These are phyloP conservation scores for Didymella segeticola DNA, from an alignment of 2,329 filamentous ascomycete species.

Conservation along the genomic window DNA sequence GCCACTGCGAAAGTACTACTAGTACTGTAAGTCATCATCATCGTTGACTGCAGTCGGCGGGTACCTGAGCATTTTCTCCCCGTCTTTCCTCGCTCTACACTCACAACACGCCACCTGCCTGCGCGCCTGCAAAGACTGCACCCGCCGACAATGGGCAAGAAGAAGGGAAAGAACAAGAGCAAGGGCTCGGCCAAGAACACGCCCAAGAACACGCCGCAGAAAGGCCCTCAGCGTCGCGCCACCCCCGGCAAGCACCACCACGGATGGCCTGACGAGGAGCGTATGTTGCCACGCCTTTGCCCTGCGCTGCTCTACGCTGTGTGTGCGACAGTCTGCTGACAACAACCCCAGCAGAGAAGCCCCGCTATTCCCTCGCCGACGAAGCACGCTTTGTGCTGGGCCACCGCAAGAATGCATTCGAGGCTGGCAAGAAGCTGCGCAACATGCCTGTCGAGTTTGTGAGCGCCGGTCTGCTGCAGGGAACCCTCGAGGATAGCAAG, in stretches of 20 bases:
- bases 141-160: slow-evolving; percentile 30
- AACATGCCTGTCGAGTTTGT: slow-evolving; percentile 66
- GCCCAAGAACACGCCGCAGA: slow-evolving; percentile 12
- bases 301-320: slow-evolving; percentile 12
- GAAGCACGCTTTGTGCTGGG: slow-evolving; percentile 65
- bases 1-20: slow-evolving; percentile 17
- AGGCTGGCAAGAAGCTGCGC: slow-evolving; percentile 59
- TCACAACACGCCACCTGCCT: neutral
- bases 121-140: neutral
- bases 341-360: slow-evolving; percentile 19
- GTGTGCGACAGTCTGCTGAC: slow-evolving; percentile 30
- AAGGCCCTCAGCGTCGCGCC: slow-evolving; percentile 20
- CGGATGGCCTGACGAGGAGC: slow-evolving; percentile 18
- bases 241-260: slow-evolving; percentile 19
- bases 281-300: slow-evolving; percentile 25
- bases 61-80: slow-evolving; percentile 4
- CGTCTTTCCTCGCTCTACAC: neutral
- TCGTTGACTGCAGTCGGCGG: slow-evolving; percentile 3
- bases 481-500: slow-evolving; percentile 44
- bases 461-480: slow-evolving; percentile 59
- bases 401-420: slow-evolving; percentile 55
- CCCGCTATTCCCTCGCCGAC: slow-evolving; percentile 59
- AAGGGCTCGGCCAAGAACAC: slow-evolving; percentile 30
- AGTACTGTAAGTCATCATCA: slow-evolving; percentile 18
- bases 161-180: slow-evolving; percentile 39